phyloP scores from a whole-genome alignment of 1,284 basidiomycete species.

The Gomphus bonarii region DNA sequence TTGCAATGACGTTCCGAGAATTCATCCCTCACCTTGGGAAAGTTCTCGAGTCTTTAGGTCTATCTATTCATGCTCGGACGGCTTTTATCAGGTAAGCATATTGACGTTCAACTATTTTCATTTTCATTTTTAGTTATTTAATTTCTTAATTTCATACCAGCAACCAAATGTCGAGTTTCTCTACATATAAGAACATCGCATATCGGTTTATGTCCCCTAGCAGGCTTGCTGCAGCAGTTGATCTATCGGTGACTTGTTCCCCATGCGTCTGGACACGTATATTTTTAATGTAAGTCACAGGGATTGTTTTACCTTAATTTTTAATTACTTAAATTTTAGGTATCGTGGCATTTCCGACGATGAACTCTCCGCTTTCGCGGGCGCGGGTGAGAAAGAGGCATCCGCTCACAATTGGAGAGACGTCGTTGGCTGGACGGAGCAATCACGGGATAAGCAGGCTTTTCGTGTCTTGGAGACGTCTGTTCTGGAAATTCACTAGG shows the following conservation, averaged over 20 bases:
- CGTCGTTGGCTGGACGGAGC: slow-evolving; percentile 64
- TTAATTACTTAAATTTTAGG: background rate
- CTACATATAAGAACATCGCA: slow-evolving; percentile 69
- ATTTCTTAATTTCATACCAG: slow-evolving; percentile 26
- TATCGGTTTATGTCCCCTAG: slow-evolving; percentile 73
- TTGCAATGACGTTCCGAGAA: slow-evolving; percentile 67
- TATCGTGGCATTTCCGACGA: slow-evolving; percentile 69
- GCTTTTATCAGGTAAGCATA: background rate
- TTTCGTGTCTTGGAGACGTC: slow-evolving; percentile 72
- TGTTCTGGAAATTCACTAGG: slow-evolving; percentile 55
- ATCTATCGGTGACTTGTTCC: slow-evolving; percentile 69
- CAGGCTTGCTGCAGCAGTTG: slow-evolving; percentile 71
- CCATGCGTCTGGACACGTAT: slow-evolving; percentile 73
- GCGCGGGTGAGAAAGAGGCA: slow-evolving; percentile 77
- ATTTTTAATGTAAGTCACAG: slow-evolving; percentile 55
- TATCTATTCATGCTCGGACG: slow-evolving; percentile 68
- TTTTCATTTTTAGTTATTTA: background rate
- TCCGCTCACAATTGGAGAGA: slow-evolving; percentile 69
- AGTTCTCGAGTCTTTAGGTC: slow-evolving; percentile 67
- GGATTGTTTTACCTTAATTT: background rate
- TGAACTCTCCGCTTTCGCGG: slow-evolving; percentile 57
- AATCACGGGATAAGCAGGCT: slow-evolving; percentile 56
- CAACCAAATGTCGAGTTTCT: slow-evolving; percentile 62
- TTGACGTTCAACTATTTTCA: background rate
- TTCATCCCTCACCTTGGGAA: slow-evolving; percentile 69